Conservation (phyloP, 257 asterid species). For the Capsicum chinense region DNA sequence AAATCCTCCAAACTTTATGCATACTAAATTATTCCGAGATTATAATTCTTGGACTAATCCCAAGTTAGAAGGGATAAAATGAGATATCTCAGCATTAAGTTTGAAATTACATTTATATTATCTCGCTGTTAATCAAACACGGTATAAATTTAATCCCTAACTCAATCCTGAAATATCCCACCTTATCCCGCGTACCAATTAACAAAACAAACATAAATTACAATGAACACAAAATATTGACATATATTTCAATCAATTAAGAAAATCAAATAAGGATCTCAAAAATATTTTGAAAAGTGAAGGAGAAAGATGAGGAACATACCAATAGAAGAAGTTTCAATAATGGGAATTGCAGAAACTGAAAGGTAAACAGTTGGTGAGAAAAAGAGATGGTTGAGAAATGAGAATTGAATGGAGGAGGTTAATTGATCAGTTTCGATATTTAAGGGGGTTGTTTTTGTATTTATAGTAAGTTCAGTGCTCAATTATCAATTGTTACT, state of each 20-base stretch:
- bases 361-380: not conserved
- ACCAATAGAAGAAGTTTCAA: conserved; percentile 1
- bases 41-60: too few relatives aligned
- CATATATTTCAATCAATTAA: not conserved
- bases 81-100: too few relatives aligned
- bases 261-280: not conserved
- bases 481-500: not conserved
- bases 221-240: not conserved
- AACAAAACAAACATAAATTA: not conserved
- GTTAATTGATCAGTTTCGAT: not conserved
- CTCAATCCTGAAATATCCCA: too few relatives aligned
- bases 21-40: too few relatives aligned
- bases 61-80: too few relatives aligned
- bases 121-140: too few relatives aligned
- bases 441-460: not conserved
- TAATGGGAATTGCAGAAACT: not conserved
- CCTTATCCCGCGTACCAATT: not conserved
- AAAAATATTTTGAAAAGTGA: not conserved
- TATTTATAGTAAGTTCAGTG: conserved; percentile 23
- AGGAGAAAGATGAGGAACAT: not conserved
- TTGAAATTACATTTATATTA: too few relatives aligned
- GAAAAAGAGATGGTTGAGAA: not conserved
- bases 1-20: too few relatives aligned
- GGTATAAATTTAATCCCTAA: too few relatives aligned
- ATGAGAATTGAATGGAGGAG: conserved; percentile 10